These are phyloP conservation scores for Candida michaelii DNA, from an alignment of 805 yeast genomes.

Conservation along the genomic window DNA sequence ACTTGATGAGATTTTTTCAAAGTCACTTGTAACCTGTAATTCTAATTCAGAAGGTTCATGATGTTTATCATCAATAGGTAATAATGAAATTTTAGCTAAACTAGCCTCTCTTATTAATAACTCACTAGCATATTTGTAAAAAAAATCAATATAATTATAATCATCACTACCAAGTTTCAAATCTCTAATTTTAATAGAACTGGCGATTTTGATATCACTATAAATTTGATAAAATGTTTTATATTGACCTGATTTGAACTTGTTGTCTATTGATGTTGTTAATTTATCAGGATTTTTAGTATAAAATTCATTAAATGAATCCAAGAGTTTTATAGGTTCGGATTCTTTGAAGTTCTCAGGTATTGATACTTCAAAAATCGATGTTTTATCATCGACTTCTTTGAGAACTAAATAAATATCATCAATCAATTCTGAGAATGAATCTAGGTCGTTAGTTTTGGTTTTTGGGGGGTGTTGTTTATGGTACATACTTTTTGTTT, in stretches of 20 bases:
- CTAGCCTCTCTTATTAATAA: slow-evolving; percentile 61
- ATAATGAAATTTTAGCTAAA: slow-evolving; percentile 35
- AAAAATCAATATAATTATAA: slow-evolving; percentile 58
- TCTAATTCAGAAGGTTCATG: slow-evolving; percentile 21
- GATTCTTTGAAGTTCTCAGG: slow-evolving; percentile 50
- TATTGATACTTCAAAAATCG: slow-evolving; percentile 22
- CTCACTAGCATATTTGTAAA: slow-evolving; percentile 62
- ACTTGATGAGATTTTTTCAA: slow-evolving; percentile 54
- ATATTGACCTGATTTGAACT: slow-evolving; percentile 41
- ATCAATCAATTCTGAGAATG: slow-evolving; percentile 16
- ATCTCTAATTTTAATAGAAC: slow-evolving; percentile 47
- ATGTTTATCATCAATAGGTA: slow-evolving; percentile 7
- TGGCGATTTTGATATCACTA: slow-evolving; percentile 65
- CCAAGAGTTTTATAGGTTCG: slow-evolving; percentile 42
- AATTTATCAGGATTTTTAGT: slow-evolving; percentile 26
- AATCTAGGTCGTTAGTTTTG: slow-evolving; percentile 6
- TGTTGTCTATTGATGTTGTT: slow-evolving; percentile 43
- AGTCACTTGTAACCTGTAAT: slow-evolving; percentile 55
- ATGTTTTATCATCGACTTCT: slow-evolving; percentile 25
- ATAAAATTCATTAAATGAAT: slow-evolving; percentile 39
- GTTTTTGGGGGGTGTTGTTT: too few relatives aligned
- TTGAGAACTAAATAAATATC: slow-evolving; percentile 26
- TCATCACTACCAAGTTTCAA: slow-evolving; percentile 48
- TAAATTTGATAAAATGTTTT: slow-evolving; percentile 53
- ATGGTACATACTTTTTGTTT: slow-evolving; percentile 1